Percentiles rank a stretch among this genome's conserved stretches.
Conservation (phyloP, 2,329 filamentous ascomycete genomes). For the Leptographium flavum region DNA sequence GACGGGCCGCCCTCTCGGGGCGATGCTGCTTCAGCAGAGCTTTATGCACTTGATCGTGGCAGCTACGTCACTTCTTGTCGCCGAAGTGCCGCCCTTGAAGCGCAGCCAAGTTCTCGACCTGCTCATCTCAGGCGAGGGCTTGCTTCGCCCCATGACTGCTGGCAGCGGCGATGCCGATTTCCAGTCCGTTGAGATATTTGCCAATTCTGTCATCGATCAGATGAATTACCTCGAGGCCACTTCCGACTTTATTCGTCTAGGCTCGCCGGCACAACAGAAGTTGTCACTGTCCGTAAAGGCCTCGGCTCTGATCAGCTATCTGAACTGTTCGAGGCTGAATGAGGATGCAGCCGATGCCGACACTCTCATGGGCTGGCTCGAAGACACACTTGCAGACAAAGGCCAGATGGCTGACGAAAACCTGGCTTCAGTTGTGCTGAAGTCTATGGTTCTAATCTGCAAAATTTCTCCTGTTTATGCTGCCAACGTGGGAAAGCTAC, state of each 20-base stretch:
- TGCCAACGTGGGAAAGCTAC: constrained; percentile 58
- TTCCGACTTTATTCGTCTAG: constrained; percentile 77
- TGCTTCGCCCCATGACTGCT: constrained; percentile 27
- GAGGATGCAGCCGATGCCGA: constrained; percentile 71
- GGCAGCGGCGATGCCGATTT: constrained; percentile 35
- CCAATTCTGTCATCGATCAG: constrained; percentile 63
- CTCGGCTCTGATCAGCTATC: constrained; percentile 63
- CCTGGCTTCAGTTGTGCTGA: constrained; percentile 65
- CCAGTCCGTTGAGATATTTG: constrained; percentile 46
- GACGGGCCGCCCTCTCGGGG: constrained; percentile 67
- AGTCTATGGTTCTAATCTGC: constrained; percentile 69
- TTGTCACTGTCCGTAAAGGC: constrained; percentile 79
- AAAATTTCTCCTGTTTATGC: constrained; percentile 60
- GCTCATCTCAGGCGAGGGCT: constrained; percentile 42
- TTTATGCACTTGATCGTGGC: constrained; percentile 77
- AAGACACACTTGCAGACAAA: constrained; percentile 64
- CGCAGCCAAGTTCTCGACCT: constrained; percentile 58
- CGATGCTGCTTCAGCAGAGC: constrained; percentile 79
- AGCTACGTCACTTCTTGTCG: constrained; percentile 58
- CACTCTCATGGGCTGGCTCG: constrained; percentile 69
- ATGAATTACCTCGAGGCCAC: constrained; percentile 79
- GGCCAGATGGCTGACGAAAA: constrained; percentile 69
- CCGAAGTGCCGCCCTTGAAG: constrained; percentile 43
- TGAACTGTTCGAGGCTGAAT: constrained; percentile 74
- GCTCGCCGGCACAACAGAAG: constrained; percentile 73